phyloP scores from a whole-genome alignment of 495 filamentous ascomycete species.

The Penicillium turbatum region DNA sequence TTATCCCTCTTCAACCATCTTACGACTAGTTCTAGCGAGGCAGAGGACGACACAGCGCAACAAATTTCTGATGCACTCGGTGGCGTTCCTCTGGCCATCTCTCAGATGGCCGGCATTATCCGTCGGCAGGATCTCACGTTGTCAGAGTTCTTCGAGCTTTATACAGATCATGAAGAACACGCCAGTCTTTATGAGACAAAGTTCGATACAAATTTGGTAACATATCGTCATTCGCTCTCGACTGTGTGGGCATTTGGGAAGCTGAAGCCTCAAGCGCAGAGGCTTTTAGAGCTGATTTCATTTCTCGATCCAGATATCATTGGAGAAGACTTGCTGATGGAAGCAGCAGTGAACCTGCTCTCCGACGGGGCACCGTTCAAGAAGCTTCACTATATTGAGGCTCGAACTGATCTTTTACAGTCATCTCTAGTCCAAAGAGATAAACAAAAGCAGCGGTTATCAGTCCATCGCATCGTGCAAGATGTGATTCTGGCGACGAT shows the following conservation, averaged over 20 bases:
- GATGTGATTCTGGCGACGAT: slow-evolving; percentile 23
- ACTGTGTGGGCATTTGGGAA: slow-evolving; percentile 39
- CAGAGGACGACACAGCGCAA: slow-evolving; percentile 7
- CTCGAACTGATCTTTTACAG: not conserved
- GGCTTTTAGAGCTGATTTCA: slow-evolving; percentile 29
- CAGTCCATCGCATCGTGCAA: slow-evolving; percentile 32
- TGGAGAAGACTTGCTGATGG: slow-evolving; percentile 24
- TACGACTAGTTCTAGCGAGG: slow-evolving; percentile 4
- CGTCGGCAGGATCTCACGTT: slow-evolving; percentile 22
- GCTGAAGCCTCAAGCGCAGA: slow-evolving; percentile 15
- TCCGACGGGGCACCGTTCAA: not conserved
- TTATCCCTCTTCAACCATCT: slow-evolving; percentile 17
- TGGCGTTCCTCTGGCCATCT: slow-evolving; percentile 37
- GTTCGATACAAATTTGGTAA: slow-evolving; percentile 11
- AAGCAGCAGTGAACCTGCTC: slow-evolving; percentile 1
- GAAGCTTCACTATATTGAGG: not conserved
- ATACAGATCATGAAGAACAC: slow-evolving; percentile 24
- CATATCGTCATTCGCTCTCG: slow-evolving; percentile 28
- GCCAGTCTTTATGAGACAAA: slow-evolving; percentile 18
- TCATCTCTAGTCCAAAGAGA: slow-evolving; percentile 23
- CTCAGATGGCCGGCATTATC: slow-evolving; percentile 41
- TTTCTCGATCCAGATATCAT: slow-evolving; percentile 35
- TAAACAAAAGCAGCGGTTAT: slow-evolving; percentile 15
- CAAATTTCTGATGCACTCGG: slow-evolving; percentile 23
- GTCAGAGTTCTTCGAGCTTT: slow-evolving; percentile 25